Conservation (phyloP, 1,284 basidiomycete genomes). For the Boletus holoroseus region DNA sequence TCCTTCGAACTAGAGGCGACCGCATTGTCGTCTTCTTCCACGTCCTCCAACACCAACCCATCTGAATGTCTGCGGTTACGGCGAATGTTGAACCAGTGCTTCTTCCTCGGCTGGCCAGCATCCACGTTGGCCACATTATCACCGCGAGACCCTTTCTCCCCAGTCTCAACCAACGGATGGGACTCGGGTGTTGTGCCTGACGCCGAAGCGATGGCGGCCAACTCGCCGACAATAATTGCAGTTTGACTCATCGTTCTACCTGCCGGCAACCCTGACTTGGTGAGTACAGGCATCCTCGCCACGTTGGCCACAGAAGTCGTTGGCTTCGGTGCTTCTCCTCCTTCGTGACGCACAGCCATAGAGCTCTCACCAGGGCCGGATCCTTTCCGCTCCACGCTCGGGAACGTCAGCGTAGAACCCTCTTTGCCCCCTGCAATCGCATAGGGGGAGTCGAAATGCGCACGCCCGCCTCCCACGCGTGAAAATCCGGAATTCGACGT, state of each 20-base stretch:
- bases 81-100: conserved; percentile 62
- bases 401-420: conserved; percentile 57
- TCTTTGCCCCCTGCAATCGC: conserved; percentile 48
- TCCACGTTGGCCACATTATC: conserved; percentile 33
- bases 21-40: conserved; percentile 34
- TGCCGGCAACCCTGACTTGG: conserved; percentile 44
- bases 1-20: conserved; percentile 31
- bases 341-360: conserved; percentile 20
- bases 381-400: conserved; percentile 50
- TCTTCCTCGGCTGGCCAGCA: conserved; percentile 48
- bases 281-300: conserved; percentile 37
- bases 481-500: conserved; percentile 61
- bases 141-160: conserved; percentile 14
- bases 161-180: conserved; percentile 18
- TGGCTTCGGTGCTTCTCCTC: conserved; percentile 45
- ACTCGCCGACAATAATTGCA: conserved; percentile 51
- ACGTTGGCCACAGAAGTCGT: conserved; percentile 50
- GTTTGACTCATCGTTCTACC: conserved; percentile 77
- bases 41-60: conserved; percentile 34
- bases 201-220: conserved; percentile 18
- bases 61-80: conserved; percentile 59
- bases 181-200: conserved; percentile 17
- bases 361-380: conserved; percentile 24
- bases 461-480: conserved; percentile 71
- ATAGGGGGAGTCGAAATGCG: conserved; percentile 73